Base-by-base conservation (phyloP, 2,329 filamentous ascomycete genomes). In the Kalaharituber pfeilii region DNA sequence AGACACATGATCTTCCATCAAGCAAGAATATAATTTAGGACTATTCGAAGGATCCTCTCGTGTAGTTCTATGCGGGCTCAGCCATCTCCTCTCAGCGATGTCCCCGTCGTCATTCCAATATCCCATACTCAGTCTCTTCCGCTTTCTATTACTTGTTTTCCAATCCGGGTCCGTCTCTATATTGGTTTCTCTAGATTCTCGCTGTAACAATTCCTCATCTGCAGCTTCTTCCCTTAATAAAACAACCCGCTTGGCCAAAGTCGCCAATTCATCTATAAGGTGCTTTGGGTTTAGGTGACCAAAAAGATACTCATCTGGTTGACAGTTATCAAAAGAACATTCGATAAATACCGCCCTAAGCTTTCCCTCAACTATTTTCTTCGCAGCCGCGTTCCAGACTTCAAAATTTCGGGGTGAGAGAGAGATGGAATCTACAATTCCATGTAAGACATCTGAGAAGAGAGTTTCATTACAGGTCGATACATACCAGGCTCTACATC, bases 321-420 rank as follows among this genome's bases (percentile, higher is more conserved):
- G 82, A 6, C 78, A 77, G 66, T 95, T 82, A 57, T 86, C 84
- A 67, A 89, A 98, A 58, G 86, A 94, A 68, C 89, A 96, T 71
- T 98, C 91, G 62, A 98, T 93, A 65, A 96, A 89, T 11, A 98
- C 83, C 9, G 82, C 89, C 0, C 75, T 76, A 0, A 98, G 74
- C 3, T 75, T 73, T 1, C 86, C 85, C 0, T 74, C 70, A 0
- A 74, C 82, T 25, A 98, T 80, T 66, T 93, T 94, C 7, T 82
- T 82, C 0, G 88, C 89, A 0, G 89, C 89, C 64, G 91, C 84
- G 60, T 79, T 76, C 91, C 91, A 98, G 13, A 98, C 79, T 13
- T 74, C 72, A n/a, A 75, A 70, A 60, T 91, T 96, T 24, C 88
- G 80, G 1, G 89, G 87, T 1, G 78, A 82, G 1, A 89, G 69